These are phyloP conservation scores for Aspergillus indologenus DNA, from an alignment of 495 filamentous ascomycete genomes.

Conservation along the genomic window DNA sequence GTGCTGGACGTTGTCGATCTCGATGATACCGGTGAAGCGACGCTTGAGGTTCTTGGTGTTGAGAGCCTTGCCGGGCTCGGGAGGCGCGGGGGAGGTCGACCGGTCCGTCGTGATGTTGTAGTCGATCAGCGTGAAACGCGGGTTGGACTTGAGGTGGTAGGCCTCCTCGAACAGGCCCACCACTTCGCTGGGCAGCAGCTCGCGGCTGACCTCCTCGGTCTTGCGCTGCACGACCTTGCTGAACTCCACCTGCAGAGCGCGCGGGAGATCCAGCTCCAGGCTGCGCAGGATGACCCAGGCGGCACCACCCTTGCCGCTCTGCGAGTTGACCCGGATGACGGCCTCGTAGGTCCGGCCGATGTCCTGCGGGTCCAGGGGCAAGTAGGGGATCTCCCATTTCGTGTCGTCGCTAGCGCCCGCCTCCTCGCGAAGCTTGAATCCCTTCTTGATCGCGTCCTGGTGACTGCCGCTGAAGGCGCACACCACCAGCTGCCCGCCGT, in stretches of 20 bases:
- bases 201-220: conserved; percentile 71
- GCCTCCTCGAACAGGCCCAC: conserved; percentile 79
- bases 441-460: conserved; percentile 98
- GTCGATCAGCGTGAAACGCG: conserved; percentile 84
- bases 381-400: conserved; percentile 76
- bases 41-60: conserved; percentile 76
- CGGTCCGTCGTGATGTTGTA: conserved; percentile 90
- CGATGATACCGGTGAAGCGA: conserved; percentile 81
- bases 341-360: conserved; percentile 96
- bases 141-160: conserved; percentile 77
- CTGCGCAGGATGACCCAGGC: conserved; percentile 90
- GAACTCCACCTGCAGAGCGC: conserved; percentile 90
- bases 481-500: conserved; percentile 84
- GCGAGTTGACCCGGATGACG: conserved; percentile 95
- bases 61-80: conserved; percentile 62
- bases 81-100: conserved; percentile 69
- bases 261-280: conserved; percentile 88
- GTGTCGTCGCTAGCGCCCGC: conserved; percentile 57
- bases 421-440: conserved; percentile 71
- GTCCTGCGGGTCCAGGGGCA: conserved; percentile 89
- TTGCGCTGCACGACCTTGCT: conserved; percentile 77
- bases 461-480: conserved; percentile 89
- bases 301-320: conserved; percentile 91
- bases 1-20: conserved; percentile 79
- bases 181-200: conserved; percentile 81